Evolutionary conservation across 2,329 filamentous ascomycete species (phyloP).

Genomic region (Calonectria fujianensis): DNA sequence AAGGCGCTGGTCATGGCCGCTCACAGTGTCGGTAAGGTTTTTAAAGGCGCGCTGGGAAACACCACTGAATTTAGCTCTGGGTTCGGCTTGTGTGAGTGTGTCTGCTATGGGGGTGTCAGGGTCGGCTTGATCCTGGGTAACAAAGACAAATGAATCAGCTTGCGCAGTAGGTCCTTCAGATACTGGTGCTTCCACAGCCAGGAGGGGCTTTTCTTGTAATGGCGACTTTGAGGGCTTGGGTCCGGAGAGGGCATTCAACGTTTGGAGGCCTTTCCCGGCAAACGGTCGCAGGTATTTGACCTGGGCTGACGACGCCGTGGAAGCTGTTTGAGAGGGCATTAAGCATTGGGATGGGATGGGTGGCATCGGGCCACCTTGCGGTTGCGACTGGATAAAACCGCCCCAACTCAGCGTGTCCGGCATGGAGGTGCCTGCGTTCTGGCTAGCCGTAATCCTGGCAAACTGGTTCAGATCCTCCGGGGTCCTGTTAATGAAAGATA

Average conservation of each 20-base stretch:
- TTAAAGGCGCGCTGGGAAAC: conserved; percentile 63
- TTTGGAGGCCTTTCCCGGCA: conserved; percentile 73
- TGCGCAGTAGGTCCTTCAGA: conserved; percentile 44
- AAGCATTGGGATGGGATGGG: conserved; percentile 71
- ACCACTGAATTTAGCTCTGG: conserved; percentile 49
- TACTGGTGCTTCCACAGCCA: conserved; percentile 29
- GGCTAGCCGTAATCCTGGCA: conserved; percentile 45
- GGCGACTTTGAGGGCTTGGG: conserved; percentile 57
- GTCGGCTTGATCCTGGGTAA: conserved; percentile 45
- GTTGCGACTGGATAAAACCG: conserved; percentile 64
- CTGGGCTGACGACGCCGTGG: conserved; percentile 71
- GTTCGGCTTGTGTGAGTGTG: conserved; percentile 56
- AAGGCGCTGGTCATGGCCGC: conserved; percentile 78
- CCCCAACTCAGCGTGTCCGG: conserved; percentile 75
- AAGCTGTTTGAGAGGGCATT: conserved; percentile 71
- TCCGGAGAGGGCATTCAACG: conserved; percentile 64
- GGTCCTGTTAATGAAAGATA: conserved; percentile 61
- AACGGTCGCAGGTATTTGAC: conserved; percentile 73
- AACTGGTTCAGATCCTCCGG: conserved; percentile 50
- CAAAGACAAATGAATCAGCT: conserved; percentile 54
- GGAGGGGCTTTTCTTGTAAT: conserved; percentile 56
- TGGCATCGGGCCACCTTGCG: conserved; percentile 61
- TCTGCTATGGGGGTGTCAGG: conserved; percentile 46
- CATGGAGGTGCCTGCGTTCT: conserved; percentile 58
- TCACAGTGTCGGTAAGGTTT: conserved; percentile 71